Base-by-base conservation (phyloP, 352 stramenopile species). In the Globisporangium solare region DNA sequence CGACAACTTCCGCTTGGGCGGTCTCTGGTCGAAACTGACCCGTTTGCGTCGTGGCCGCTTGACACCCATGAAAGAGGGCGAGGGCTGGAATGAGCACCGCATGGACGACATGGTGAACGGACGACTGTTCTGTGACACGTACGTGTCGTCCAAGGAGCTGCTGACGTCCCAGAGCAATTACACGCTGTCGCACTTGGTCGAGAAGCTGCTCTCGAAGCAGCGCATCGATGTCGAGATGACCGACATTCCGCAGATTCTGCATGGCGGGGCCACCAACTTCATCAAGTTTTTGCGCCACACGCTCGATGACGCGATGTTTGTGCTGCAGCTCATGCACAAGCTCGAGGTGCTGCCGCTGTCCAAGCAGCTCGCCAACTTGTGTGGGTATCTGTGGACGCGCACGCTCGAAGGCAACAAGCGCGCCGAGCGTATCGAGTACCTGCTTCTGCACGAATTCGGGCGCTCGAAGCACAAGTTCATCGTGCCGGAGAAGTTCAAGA, bases 371-470 rank as follows among this genome's bases (percentile, higher is more conserved):
- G 98, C 97, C 5, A 98, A 97, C 60, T 92, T 99, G 56, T 98
- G 94, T 65, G 98, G 98, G 6, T 99, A 99, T 63, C 74, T 99
- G 17, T 99, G 97, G 97, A 91, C 85, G 6, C 82, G 92, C 18
- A 99, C 97, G 15, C 79, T 99, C 43, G 92, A 98, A 64, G 94
- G 70, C 2, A 95, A 97, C 71, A 98, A 98, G 60, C 94, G 98
- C 40, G 97, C 97, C 6, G 97, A 99, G 66, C 91, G 97, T 39
- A 99, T 99, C 56, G 97, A 99, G 63, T 99, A 99, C 65, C 71
- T 99, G 56, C 71, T 99, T n/a, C 73, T 99, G 14, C 98, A 99
- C 68, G 97, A 99, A 65, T 99, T 99, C 68, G 86, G 70, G 39
- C 71, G 78, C 4, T 90, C 81, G 4, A 90, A 91, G 65, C 86